These are phyloP conservation scores for Papiliotrema flavescens DNA, from an alignment of 1,284 basidiomycete species.

Conservation along the genomic window DNA sequence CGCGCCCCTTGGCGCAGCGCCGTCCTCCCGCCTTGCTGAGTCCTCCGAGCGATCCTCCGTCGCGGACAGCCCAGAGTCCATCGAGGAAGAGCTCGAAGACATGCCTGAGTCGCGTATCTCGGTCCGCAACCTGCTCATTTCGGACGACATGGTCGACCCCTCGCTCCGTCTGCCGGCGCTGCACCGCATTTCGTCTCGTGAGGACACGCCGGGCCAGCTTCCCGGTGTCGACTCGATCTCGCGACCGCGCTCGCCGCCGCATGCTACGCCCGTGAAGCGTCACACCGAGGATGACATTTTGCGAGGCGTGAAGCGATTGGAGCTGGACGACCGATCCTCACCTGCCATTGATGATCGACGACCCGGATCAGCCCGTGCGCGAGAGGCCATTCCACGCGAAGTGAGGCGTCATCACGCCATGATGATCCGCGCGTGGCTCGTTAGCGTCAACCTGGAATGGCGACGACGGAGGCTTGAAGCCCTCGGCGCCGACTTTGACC, in stretches of 20 bases:
- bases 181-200: slow-evolving; percentile 5
- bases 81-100: slow-evolving; percentile 9
- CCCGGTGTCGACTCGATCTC: slow-evolving; percentile 4
- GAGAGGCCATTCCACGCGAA: slow-evolving; percentile 9
- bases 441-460: slow-evolving; percentile 44
- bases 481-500: neutral
- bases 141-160: slow-evolving; percentile 17
- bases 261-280: slow-evolving; percentile 32
- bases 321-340: slow-evolving; percentile 29
- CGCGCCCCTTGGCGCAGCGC: slow-evolving; percentile 41
- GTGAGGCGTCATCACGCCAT: slow-evolving; percentile 34
- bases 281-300: slow-evolving; percentile 44
- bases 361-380: neutral
- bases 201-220: neutral
- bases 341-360: slow-evolving; percentile 2
- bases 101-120: slow-evolving; percentile 11
- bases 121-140: slow-evolving; percentile 8
- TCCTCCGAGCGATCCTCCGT: slow-evolving; percentile 25
- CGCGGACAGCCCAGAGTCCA: slow-evolving; percentile 16
- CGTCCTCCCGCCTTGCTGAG: slow-evolving; percentile 25
- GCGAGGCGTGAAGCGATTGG: slow-evolving; percentile 44
- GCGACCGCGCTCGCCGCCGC: slow-evolving; percentile 15
- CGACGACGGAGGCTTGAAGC: slow-evolving; percentile 25
- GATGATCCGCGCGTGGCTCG: slow-evolving; percentile 43
- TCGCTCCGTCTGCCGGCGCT: slow-evolving; percentile 23